These are phyloP conservation scores for Candida taoyuanica DNA, from an alignment of 805 yeast genomes.

Conservation along the genomic window DNA sequence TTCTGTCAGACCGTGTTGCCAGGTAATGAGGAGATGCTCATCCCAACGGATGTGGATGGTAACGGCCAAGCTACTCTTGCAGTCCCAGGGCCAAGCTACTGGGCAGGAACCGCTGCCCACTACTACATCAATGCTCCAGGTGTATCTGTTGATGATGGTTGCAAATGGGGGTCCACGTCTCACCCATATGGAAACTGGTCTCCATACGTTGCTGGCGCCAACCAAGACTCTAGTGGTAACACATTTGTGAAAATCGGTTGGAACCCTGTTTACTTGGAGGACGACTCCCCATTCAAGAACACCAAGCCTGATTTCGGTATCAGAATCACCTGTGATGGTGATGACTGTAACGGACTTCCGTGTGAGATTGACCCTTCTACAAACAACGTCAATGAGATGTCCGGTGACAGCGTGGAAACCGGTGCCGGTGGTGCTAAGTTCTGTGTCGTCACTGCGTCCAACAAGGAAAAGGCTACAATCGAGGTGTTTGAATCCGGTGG, in stretches of 20 bases:
- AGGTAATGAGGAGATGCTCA: slow-evolving; percentile 91
- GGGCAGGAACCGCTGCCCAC: slow-evolving; percentile 85
- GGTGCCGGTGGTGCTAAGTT: slow-evolving; percentile 70
- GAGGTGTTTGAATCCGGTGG: slow-evolving; percentile 53
- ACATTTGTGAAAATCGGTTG: slow-evolving; percentile 85
- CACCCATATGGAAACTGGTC: slow-evolving; percentile 87
- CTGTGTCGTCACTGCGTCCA: slow-evolving; percentile 77
- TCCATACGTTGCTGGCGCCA: slow-evolving; percentile 91
- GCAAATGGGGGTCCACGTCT: slow-evolving; percentile 74
- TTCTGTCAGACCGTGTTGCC: slow-evolving; percentile 92
- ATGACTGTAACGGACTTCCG: slow-evolving; percentile 68
- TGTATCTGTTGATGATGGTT: slow-evolving; percentile 66
- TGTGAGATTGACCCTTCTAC: slow-evolving; percentile 77
- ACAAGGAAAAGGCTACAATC: slow-evolving; percentile 59
- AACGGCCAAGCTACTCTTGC: slow-evolving; percentile 54
- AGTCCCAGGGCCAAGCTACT: slow-evolving; percentile 80
- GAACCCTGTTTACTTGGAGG: slow-evolving; percentile 81
- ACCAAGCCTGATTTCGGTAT: slow-evolving; percentile 65
- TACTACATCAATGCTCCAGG: slow-evolving; percentile 85
- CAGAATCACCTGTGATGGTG: slow-evolving; percentile 67
- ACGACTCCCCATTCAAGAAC: slow-evolving; percentile 46
- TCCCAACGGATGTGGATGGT: slow-evolving; percentile 67
- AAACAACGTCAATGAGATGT: slow-evolving; percentile 52
- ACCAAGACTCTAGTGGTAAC: slow-evolving; percentile 62
- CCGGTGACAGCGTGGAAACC: slow-evolving; percentile 35